A percentile compares a stretch with the other conserved stretches of the same genome.
Evolutionary conservation across 2,329 filamentous ascomycete species (phyloP).

Genomic region (Periconia sp.): DNA sequence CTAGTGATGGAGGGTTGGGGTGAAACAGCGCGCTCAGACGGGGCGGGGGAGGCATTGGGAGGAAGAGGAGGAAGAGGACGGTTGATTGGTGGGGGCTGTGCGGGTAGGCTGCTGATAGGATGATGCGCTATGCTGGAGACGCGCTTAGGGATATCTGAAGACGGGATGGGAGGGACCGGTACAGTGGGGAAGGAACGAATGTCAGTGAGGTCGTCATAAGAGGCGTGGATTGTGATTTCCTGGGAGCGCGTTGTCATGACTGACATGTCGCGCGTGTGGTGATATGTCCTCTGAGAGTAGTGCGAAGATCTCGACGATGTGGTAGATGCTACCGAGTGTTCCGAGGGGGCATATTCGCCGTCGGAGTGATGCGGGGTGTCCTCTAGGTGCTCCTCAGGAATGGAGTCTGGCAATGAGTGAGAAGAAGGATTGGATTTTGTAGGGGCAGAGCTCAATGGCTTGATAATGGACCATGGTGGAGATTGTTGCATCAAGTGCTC

Average conservation of each 20-base stretch:
- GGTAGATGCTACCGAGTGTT: conserved; percentile 16
- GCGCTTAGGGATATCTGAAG: conserved; percentile 8
- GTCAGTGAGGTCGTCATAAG: conserved; percentile 26
- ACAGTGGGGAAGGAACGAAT: conserved; percentile 20
- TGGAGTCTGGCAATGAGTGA: conserved; percentile 18
- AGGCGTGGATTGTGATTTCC: conserved; percentile 32
- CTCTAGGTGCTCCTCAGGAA: conserved; percentile 22
- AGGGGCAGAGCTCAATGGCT: conserved; percentile 23
- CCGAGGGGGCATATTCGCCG: conserved; percentile 16
- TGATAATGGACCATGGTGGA: conserved; percentile 34
- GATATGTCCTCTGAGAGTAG: neutral
- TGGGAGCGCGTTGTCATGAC: conserved; percentile 22
- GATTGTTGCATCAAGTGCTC: conserved; percentile 32
- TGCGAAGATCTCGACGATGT: conserved; percentile 16
- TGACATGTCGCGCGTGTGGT: conserved; percentile 27
- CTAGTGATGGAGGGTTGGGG: conserved; percentile 4
- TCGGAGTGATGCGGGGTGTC: conserved; percentile 21
- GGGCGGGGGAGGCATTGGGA: conserved; percentile 5
- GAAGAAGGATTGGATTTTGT: conserved; percentile 11
- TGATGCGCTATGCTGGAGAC: conserved; percentile 11
- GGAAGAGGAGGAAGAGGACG: conserved; percentile 29
- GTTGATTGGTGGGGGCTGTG: conserved; percentile 21
- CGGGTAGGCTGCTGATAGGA: conserved; percentile 7
- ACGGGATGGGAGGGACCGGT: conserved; percentile 3
- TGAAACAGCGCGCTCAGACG: conserved; percentile 16